phyloP scores from a whole-genome alignment of 2,329 filamentous ascomycete species.

The Tothia fuscella region DNA sequence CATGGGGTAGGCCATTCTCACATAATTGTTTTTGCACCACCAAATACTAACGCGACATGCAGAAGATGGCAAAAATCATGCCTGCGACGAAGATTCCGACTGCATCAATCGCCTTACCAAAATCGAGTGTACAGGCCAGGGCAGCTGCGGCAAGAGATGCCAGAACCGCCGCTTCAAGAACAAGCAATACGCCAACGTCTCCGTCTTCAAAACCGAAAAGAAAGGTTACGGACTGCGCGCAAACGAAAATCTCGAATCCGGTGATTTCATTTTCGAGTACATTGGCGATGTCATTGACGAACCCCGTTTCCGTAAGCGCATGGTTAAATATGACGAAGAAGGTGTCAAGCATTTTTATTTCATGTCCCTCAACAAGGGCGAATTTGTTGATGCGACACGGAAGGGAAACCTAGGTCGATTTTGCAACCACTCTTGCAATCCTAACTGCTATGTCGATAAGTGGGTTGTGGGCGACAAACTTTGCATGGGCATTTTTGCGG shows the following conservation, averaged over 20 bases:
- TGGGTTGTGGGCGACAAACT: constrained; percentile 97
- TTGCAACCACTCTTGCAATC: constrained; percentile 98
- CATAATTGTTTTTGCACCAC: constrained; percentile 11
- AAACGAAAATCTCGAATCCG: constrained; percentile 60
- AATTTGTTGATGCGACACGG: constrained; percentile 96
- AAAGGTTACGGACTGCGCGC: constrained; percentile 90
- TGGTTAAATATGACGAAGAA: constrained; percentile 87
- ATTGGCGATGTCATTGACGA: constrained; percentile 98
- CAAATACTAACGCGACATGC: constrained; percentile 13
- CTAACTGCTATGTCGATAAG: constrained; percentile 98
- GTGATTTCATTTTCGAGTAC: constrained; percentile 96
- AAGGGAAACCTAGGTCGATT: constrained; percentile 93
- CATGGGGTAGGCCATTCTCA: constrained; percentile 64
- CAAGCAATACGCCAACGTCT: constrained; percentile 79
- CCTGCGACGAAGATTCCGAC: constrained; percentile 91
- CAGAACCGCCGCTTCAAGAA: constrained; percentile 92
- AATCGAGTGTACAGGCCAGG: constrained; percentile 85
- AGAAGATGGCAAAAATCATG: constrained; percentile 51
- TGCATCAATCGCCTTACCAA: constrained; percentile 98
- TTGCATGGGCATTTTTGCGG: constrained; percentile 96
- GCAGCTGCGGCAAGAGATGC: constrained; percentile 76
- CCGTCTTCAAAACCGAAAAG: constrained; percentile 95
- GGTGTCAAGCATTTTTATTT: constrained; percentile 99
- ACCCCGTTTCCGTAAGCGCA: constrained; percentile 73
- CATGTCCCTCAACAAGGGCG: constrained; percentile 93